Base-by-base conservation (phyloP, 2,329 filamentous ascomycete genomes). In the Plectosphaerella plurivora region DNA sequence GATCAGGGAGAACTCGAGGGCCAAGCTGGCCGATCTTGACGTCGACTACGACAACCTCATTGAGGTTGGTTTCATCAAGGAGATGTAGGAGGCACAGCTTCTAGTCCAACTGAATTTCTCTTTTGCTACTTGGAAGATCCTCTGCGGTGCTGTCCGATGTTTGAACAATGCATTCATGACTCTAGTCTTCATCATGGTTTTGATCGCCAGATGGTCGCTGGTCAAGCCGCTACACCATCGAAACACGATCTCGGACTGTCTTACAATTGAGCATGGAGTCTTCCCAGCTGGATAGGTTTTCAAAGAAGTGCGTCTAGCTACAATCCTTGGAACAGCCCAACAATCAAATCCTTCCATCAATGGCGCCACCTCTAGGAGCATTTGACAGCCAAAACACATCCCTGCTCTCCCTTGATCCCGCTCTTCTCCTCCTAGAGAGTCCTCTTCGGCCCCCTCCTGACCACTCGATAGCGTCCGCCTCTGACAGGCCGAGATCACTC, bases 61-160 rank as follows among this genome's bases (percentile, higher is more conserved):
- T 16, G 86, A 88, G 68, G 83, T 88, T 16, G 86, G 86, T 0
- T 88, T 87, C 62, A 76, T 87, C 1, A 87, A 86, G 67, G 82
- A 87, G 56, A 82, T 87, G 51, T 84, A 59, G 39, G 22, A 36
- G 28, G 37, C 22, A 22, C 22, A 22, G 8, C 14, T 8, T 36
- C 33, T 36, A n/a, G 8, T 36, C 33, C 14, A 36, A 36, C 33
- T 36, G 33, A 36, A 14, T 36, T 36, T 36, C 33, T 36, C 33
- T 36, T 14, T 36, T 36, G 8, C 33, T 36, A 36, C 14, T 36
- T 14, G 33, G 8, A 36, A 14, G 33, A n/a, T n/a, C n/a, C n/a
- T 36, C 33, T 36, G 14, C 33, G 33, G 33, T 36, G 14, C 33
- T 9, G 14, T 36, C 14, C 33, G 14, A 36, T 9, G 8, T 36